Base-by-base conservation (phyloP, 2,329 filamentous ascomycete genomes). In the Dothistroma pini region DNA sequence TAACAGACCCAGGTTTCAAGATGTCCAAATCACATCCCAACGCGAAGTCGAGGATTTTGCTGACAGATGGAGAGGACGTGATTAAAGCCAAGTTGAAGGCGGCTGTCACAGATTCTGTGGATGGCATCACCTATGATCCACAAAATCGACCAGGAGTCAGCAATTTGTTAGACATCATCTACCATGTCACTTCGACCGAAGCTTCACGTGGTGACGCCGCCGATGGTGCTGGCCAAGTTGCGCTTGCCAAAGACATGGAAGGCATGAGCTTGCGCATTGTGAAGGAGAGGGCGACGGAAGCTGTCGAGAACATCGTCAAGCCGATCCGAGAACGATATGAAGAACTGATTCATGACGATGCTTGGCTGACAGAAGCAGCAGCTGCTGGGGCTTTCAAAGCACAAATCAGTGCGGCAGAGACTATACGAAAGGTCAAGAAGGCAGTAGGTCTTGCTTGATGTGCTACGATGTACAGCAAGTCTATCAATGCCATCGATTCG, bases 11-110 rank as follows among this genome's bases (percentile, higher is more conserved):
- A 0, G 78, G 75, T 0, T 81, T 84, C 56, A 99, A 99, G 74
- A 99, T 99, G 95, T 96, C 92, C 59, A 99, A 99, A 76, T 96
- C 92, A 0, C 83, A 91, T 69, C 72, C 81, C 0, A 85, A 89
- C 67, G 81, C 84, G 2, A 84, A 83, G 54, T 96, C 91, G 8
- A 84, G 91, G 19, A 96, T 99, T 68, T 78, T 95, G 12, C 85
- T 99, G 62, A 96, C 89, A 1, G 90, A 97, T 69, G 75, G 80
- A 0, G 78, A 83, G 0, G 77, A 83, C 0, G 78, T 81, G 2
- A 93, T 97, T 63, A 75, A 78, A 21, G 75, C 76, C 52, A 96
- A 96, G 73, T 79, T 97, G 65, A 85, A 81, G 66, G 76, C 79
- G 7, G 91, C 95, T 8, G 74, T 91, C 34, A 97, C 95, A 1